phyloP scores from a whole-genome alignment of 768 basidiomycete species.

The Calvatia gigantea region DNA sequence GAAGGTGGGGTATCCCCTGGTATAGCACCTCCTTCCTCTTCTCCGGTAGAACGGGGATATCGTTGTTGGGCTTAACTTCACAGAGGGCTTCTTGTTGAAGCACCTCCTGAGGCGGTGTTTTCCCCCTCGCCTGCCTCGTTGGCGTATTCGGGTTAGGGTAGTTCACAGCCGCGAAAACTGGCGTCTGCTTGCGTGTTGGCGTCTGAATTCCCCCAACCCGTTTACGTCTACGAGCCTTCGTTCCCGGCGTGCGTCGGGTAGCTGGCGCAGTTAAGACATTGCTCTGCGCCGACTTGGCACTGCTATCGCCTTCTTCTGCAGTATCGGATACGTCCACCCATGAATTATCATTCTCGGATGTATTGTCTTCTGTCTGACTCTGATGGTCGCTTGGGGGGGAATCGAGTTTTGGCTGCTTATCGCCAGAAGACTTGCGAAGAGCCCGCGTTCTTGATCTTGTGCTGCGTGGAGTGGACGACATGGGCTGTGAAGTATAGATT shows the following conservation, averaged over 20 bases:
- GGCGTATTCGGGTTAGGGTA: background rate
- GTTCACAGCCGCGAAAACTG: background rate
- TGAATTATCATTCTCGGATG: background rate
- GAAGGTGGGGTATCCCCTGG: no score
- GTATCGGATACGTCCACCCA: slow-evolving; percentile 8
- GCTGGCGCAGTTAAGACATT: background rate
- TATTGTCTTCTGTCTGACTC: slow-evolving; percentile 31
- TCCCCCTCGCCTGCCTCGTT: background rate
- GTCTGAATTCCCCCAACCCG: background rate
- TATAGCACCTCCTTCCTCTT: no score
- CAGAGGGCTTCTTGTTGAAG: background rate
- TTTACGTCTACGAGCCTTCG: slow-evolving; percentile 3
- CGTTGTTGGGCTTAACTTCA: no score
- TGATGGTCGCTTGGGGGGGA: slow-evolving; percentile 11
- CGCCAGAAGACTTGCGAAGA: background rate
- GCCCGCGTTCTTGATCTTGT: slow-evolving; percentile 13
- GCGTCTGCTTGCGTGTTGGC: background rate
- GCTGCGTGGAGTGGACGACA: slow-evolving; percentile 5
- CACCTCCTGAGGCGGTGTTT: background rate
- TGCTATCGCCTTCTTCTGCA: background rate
- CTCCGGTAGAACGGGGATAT: no score
- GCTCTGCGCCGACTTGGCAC: background rate
- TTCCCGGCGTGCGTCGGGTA: background rate
- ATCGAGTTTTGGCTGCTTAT: background rate
- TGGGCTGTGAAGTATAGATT: background rate